Evolutionary conservation across 83 land plant genomes (phyloP).

Genomic region (Diphasiastrum complanatum): DNA sequence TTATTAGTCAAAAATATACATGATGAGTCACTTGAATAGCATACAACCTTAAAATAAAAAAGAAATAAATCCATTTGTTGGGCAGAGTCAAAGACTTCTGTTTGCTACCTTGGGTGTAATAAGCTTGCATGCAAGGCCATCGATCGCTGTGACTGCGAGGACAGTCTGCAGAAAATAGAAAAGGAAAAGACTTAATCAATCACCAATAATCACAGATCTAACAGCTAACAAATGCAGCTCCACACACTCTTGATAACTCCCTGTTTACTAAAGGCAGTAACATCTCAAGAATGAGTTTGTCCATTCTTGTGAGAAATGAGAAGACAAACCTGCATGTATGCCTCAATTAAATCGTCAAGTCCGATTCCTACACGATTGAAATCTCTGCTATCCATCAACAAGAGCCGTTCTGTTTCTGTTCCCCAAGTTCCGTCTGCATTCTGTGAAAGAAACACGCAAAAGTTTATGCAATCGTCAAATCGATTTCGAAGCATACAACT

Average conservation of each 20-base stretch:
- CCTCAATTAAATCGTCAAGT: constrained; percentile 37
- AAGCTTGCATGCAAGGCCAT: constrained; percentile 36
- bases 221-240: not conserved
- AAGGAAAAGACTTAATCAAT: not conserved
- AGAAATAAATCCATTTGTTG: too few relatives aligned
- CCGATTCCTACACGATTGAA: constrained; percentile 38
- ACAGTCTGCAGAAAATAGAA: constrained; percentile 27
- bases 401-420: constrained; percentile 28
- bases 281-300: not conserved
- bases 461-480: constrained; percentile 1
- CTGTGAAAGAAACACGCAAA: not conserved
- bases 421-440: constrained; percentile 32
- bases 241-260: too few relatives aligned
- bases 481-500: not conserved
- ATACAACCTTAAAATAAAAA: too few relatives aligned
- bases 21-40: too few relatives aligned
- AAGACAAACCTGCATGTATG: constrained; percentile 35
- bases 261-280: not conserved
- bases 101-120: constrained; percentile 30
- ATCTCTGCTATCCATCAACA: constrained; percentile 35
- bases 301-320: not conserved
- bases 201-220: not conserved
- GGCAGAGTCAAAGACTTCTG: not conserved
- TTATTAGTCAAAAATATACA: too few relatives aligned
- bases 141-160: constrained; percentile 33